Percentiles rank a stretch among this genome's conserved stretches.
phyloP scores from a whole-genome alignment of 1,284 basidiomycete species.

The Fomitopsis palustris region DNA sequence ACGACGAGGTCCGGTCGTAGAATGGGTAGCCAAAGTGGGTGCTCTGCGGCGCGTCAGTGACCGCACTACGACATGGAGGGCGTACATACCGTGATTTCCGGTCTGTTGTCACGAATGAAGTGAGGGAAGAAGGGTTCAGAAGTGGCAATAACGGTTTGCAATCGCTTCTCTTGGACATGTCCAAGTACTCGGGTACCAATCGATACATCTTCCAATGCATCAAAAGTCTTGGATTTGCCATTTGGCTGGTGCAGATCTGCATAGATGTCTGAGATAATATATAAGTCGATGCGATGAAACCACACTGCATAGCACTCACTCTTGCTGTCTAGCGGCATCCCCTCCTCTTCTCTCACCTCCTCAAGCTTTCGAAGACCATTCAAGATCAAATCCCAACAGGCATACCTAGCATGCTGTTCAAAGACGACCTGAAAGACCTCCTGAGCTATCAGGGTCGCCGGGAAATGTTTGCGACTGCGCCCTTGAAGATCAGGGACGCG shows the following conservation, averaged over 20 bases:
- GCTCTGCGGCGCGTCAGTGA: not conserved
- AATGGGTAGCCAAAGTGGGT: not conserved
- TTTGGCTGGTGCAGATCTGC: not conserved
- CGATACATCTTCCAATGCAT: not conserved
- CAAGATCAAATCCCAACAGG: not conserved
- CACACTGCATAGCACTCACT: not conserved
- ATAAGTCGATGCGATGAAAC: not conserved
- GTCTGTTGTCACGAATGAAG: not conserved
- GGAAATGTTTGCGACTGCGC: not conserved
- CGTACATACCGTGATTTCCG: not conserved
- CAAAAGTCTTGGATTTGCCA: not conserved
- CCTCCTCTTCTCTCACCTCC: not conserved
- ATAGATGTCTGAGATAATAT: not conserved
- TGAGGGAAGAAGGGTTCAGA: not conserved
- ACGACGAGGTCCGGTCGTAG: not conserved
- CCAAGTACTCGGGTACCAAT: not conserved
- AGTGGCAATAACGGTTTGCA: conserved; percentile 1
- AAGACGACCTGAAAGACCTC: not conserved
- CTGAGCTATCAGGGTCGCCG: not conserved
- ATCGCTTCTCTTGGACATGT: conserved; percentile 1
- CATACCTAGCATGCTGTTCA: not conserved
- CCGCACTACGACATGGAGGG: not conserved
- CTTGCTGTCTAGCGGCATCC: not conserved
- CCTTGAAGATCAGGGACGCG: not conserved
- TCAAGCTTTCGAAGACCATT: not conserved